Evolutionary conservation across 2,329 filamentous ascomycete species (phyloP), one percentile per base, ranked within the genome.

Genomic region (Mariannaea elegans): DNA sequence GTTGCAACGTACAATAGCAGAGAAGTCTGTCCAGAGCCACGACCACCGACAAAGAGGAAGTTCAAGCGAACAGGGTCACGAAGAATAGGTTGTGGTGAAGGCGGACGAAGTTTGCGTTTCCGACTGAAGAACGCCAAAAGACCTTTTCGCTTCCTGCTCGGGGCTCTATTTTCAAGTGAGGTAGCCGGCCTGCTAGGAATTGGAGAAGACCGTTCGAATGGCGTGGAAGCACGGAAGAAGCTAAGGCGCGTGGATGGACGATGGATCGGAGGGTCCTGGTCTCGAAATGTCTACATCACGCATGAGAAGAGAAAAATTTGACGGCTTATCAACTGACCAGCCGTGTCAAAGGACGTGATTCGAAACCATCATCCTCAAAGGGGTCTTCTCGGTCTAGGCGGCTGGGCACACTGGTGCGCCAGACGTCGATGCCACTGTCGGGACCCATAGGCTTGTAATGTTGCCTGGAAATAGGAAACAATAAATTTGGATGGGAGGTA

Each of bases 11-110:
- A 78, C 76, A 77, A 78, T 16, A 78, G 65, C 53, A 78, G 63
- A 10, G 75, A 76, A 1, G 77, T 78, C 65, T 78, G 77, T 2
- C 77, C 77, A 2, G 68, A 65, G 0, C 47, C 54, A 2, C 65
- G 65, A 16, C 70, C 69, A 0, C 77, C 77, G 1, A 78, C 74
- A 58, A 77, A 78, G 56, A 78, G 57, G 55, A 77, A 76, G 36
- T 73, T 76, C 23, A 78, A 55, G 10, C 67, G 65, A 9, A 74
- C 49, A 4, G 71, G 73, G 31, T 65, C 64, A 5, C 39, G 45
- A 0, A 56, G 56, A n/a, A 61, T 36, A 8, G 42, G 55, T 21
- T 64, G 59, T 8, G 49, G 59, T 29, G 59, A 58, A 19, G 59
- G 47, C 19, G 10, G 62, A 56, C 2, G 51, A 58, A 13, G 54